phyloP scores from a whole-genome alignment of 257 asterid genomes.

The Haberlea rhodopensis region DNA sequence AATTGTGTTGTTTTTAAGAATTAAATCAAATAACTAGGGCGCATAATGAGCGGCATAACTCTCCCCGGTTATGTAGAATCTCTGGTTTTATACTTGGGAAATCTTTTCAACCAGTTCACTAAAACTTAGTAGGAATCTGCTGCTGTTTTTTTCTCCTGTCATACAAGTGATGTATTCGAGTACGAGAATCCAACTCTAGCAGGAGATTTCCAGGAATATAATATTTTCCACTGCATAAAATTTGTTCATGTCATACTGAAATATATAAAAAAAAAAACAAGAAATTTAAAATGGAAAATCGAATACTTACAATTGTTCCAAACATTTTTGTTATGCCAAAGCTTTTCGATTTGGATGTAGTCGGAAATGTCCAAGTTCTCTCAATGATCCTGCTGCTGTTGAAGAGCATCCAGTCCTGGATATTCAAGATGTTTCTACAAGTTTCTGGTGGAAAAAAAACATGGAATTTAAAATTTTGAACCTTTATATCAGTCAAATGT shows the following conservation, averaged over 20 bases:
- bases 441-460: not conserved
- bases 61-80: constrained; percentile 58
- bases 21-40: constrained; percentile 52
- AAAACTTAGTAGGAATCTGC: constrained; percentile 44
- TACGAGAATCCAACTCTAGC: constrained; percentile 70
- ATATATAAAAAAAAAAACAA: not conserved
- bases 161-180: constrained; percentile 42
- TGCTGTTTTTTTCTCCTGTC: constrained; percentile 46
- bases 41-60: constrained; percentile 63
- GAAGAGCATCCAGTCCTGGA: constrained; percentile 47
- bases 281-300: too few relatives aligned
- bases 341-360: constrained; percentile 32
- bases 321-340: constrained; percentile 29
- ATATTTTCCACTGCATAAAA: constrained; percentile 48
- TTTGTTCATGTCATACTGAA: not conserved
- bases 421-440: not conserved
- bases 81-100: constrained; percentile 53
- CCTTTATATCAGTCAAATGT: too few relatives aligned
- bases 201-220: constrained; percentile 58
- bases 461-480: too few relatives aligned
- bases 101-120: constrained; percentile 60
- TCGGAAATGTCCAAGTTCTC: constrained; percentile 39
- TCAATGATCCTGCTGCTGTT: constrained; percentile 36
- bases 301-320: constrained; percentile 34
- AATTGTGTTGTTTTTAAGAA: constrained; percentile 43